Base-by-base conservation (phyloP, 176 grass and related monocot genomes). In the Oropetium thomaeum region DNA sequence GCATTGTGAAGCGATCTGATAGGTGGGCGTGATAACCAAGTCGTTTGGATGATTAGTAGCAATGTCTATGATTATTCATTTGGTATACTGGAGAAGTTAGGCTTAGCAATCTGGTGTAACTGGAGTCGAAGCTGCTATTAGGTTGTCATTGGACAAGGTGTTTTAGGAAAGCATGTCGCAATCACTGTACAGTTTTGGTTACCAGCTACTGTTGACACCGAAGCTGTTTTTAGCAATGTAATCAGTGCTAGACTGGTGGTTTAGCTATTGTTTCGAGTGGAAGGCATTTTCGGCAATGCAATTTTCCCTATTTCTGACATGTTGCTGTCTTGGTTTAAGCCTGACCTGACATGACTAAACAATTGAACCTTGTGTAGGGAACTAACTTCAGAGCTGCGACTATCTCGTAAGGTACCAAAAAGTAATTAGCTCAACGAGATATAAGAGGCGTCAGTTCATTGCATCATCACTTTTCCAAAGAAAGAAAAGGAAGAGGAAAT, bases 281-380 rank as follows among this genome's bases (percentile, higher is more conserved):
- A 69, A 52, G n/a, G 30, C 8, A 7, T 47, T 78, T 71, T 87
- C 26, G 71, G 30, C 34, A 63, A 55, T 81, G 7, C 22, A 10
- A 38, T 57, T 54, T 64, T 73, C 15, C 58, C 68, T 73, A 5
- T 71, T 23, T 55, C 52, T 73, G 31, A 28, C 48, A 51, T 79
- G 48, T 67, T 20, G 29, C 67, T 61, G 17, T 61, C 30, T 42
- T 74, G 30, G 39, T 53, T 35, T 69, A 51, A 52, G 26, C 44
- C 43, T 80, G 39, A 52, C 58, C 26, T 69, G 52, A 26, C 67
- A 70, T 53, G 51, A 67, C 32, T 52, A 81, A 80, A 75, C 39
- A 38, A 54, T 15, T 61, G 15, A 86, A 37, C 65, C 25, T 82
- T 16, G 42, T 65, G 45, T 7, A n/a, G 26, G 72, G 72, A 79